A percentile compares a stretch with the other conserved stretches of the same genome.
Evolutionary conservation across 257 asterid genomes (phyloP).

Genomic region (Solanum sparsipilum): DNA sequence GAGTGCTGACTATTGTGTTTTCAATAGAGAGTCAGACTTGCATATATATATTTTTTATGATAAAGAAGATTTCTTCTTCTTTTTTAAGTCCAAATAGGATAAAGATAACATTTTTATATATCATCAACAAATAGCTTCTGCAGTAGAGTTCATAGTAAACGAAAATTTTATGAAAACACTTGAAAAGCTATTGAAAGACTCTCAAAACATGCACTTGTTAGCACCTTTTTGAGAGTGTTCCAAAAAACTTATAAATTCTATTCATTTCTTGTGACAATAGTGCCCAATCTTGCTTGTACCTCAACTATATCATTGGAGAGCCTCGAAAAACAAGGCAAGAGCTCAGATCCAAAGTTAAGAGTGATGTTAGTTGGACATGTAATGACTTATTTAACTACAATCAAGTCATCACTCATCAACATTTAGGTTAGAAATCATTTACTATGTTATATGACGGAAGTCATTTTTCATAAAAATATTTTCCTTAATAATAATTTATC

Average conservation of each 20-base stretch:
- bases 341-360: too few species aligned
- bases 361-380: too few species aligned
- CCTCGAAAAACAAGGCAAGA: too few species aligned
- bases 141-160: background rate
- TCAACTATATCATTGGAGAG: too few species aligned
- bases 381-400: too few species aligned
- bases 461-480: too few species aligned
- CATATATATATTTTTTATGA: background rate
- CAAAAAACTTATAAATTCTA: too few species aligned
- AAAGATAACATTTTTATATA: background rate
- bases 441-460: too few species aligned
- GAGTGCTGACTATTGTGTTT: background rate
- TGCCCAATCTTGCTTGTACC: background rate
- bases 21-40: background rate
- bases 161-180: background rate
- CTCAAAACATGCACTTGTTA: background rate
- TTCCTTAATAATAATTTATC: too few species aligned
- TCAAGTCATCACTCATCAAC: too few species aligned
- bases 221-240: background rate
- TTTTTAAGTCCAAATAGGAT: background rate
- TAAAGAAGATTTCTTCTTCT: background rate
- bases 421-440: too few species aligned
- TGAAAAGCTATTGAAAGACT: background rate
- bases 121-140: background rate
- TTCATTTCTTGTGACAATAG: background rate